Percentiles rank a stretch among this genome's conserved stretches.
These are phyloP conservation scores for Porcisia deanei DNA, from an alignment of 208 protist genomes.

Conservation along the genomic window DNA sequence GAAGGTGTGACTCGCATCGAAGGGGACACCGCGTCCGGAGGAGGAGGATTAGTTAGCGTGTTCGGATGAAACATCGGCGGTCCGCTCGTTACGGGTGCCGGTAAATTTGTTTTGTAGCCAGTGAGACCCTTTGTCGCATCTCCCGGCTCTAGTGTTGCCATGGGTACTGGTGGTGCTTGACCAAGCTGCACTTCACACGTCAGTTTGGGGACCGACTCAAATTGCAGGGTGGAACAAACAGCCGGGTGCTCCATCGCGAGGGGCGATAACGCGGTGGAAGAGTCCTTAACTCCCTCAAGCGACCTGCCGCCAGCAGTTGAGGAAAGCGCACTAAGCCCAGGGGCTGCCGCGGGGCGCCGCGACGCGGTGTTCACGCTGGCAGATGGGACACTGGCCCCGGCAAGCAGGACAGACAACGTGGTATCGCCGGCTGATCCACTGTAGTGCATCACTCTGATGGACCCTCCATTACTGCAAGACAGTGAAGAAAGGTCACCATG, in stretches of 20 bases:
- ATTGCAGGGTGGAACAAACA: background rate
- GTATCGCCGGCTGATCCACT: background rate
- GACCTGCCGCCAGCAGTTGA: background rate
- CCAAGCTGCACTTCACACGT: background rate
- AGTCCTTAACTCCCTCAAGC: background rate
- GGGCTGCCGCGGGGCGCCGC: background rate
- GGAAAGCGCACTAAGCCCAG: background rate
- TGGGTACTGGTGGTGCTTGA: background rate
- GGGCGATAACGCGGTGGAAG: background rate
- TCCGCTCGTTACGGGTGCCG: background rate
- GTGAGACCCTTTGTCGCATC: background rate
- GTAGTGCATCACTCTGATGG: background rate
- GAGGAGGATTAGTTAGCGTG: background rate
- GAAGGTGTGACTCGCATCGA: background rate
- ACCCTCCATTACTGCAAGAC: background rate
- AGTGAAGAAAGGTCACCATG: background rate
- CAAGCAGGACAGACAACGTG: slow-evolving; percentile 8
- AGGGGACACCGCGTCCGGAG: background rate
- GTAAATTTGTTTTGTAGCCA: background rate
- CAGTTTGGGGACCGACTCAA: background rate
- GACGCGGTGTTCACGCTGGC: background rate
- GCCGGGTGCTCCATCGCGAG: background rate
- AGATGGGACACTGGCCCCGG: background rate
- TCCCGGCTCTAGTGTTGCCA: background rate
- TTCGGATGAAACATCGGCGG: background rate